Conservation (phyloP, 2,329 filamentous ascomycete genomes). For the Fusarium protoensiforme region DNA sequence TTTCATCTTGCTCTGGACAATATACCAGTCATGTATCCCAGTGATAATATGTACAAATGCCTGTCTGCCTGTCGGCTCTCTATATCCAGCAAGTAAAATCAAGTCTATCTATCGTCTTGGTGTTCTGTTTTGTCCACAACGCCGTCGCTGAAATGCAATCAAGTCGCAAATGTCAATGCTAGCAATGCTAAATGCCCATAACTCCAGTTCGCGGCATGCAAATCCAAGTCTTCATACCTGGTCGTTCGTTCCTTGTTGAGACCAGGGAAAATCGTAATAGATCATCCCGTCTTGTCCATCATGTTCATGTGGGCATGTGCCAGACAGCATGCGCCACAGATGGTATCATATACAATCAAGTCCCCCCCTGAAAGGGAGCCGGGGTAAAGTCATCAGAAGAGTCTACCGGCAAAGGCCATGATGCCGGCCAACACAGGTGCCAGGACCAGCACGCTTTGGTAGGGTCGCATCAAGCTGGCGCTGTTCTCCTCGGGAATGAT, state of each 20-base stretch:
- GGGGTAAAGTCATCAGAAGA: conserved; percentile 27
- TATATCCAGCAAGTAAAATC: conserved; percentile 5
- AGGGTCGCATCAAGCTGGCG: conserved; percentile 48
- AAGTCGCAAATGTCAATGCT: conserved; percentile 18
- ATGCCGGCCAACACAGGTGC: conserved; percentile 42
- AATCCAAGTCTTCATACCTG: conserved; percentile 12
- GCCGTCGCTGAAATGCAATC: conserved; percentile 27
- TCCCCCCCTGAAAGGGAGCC: neutral
- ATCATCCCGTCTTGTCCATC: neutral
- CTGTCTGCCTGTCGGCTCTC: conserved; percentile 3
- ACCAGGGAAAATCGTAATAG: neutral
- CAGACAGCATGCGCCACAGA: neutral
- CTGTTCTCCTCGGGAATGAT: conserved; percentile 71
- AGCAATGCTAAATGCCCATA: neutral
- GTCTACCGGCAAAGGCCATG: conserved; percentile 36
- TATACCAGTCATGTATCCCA: neutral
- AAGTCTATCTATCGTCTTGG: conserved; percentile 6
- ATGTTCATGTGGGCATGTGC: conserved; percentile 1
- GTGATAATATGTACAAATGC: conserved; percentile 10
- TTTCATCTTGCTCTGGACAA: neutral
- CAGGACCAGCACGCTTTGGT: conserved; percentile 40
- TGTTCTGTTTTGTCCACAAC: conserved; percentile 11
- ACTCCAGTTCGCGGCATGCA: conserved; percentile 22
- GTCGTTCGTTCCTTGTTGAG: neutral
- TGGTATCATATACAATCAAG: conserved; percentile 20